phyloP scores from a whole-genome alignment of 2,329 filamentous ascomycete genomes.

The Paraphaeosphaeria sporulosa region DNA sequence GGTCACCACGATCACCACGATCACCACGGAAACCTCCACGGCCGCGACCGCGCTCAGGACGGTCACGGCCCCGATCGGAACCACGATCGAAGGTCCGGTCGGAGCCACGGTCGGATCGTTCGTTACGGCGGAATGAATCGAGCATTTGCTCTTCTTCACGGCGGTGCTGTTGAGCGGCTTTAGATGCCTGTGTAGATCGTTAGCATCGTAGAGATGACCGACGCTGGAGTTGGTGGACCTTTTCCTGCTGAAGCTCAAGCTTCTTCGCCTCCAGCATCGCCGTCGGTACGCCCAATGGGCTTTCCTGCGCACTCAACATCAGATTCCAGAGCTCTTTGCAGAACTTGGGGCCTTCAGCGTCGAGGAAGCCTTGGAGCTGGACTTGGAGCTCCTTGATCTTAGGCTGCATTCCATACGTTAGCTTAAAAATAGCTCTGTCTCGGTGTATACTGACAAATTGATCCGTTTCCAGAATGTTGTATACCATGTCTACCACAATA shows the following conservation, averaged over 20 bases:
- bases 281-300: slow-evolving; percentile 89
- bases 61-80: slow-evolving; percentile 55
- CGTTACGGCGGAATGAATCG: slow-evolving; percentile 71
- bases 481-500: slow-evolving; percentile 87
- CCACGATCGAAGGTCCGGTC: slow-evolving; percentile 23
- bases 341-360: slow-evolving; percentile 87
- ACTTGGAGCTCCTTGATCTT: slow-evolving; percentile 97
- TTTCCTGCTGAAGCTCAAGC: slow-evolving; percentile 90
- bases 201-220: slow-evolving; percentile 24
- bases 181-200: slow-evolving; percentile 73
- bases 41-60: slow-evolving; percentile 58
- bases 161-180: slow-evolving; percentile 76
- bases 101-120: slow-evolving; percentile 60
- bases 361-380: slow-evolving; percentile 91
- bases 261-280: slow-evolving; percentile 97
- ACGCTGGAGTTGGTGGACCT: slow-evolving; percentile 62
- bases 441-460: slow-evolving; percentile 70
- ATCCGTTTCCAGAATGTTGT: slow-evolving; percentile 73
- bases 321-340: slow-evolving; percentile 95
- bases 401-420: slow-evolving; percentile 65
- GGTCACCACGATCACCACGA: slow-evolving; percentile 50
- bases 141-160: slow-evolving; percentile 72
- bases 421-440: slow-evolving; percentile 1
- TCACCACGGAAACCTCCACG: slow-evolving; percentile 49
- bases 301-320: slow-evolving; percentile 87